Conservation (phyloP, 2,329 filamentous ascomycete genomes). For the Cryphonectria naterciae region DNA sequence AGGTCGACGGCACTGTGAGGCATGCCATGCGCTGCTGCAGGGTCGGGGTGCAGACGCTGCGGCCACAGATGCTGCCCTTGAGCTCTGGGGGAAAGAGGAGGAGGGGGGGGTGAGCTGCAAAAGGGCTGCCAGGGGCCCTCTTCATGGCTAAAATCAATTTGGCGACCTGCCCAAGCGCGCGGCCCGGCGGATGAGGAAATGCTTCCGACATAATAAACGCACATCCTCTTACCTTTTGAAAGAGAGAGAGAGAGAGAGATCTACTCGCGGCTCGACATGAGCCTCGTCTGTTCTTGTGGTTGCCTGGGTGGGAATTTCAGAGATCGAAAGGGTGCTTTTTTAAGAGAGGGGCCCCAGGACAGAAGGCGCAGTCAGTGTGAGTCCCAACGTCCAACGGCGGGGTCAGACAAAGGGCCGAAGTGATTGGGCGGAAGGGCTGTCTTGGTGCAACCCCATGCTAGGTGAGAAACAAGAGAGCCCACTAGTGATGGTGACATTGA, state of each 20-base stretch:
- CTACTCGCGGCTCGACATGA: not conserved
- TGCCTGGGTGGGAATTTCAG: conserved; percentile 1
- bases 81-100: not conserved
- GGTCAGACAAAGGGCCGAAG: conserved; percentile 28
- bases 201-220: conserved; percentile 8
- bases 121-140: conserved; percentile 8
- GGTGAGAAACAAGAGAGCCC: conserved; percentile 22
- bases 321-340: conserved; percentile 9
- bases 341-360: conserved; percentile 1
- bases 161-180: conserved; percentile 16
- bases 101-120: conserved; percentile 13
- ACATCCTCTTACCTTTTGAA: conserved; percentile 17
- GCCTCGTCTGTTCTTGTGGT: conserved; percentile 2
- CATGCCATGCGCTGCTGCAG: conserved; percentile 32
- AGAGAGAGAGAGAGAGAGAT: not conserved
- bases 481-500: conserved; percentile 21
- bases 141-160: conserved; percentile 4
- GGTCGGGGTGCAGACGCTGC: conserved; percentile 28
- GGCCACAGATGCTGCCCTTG: conserved; percentile 22
- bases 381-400: conserved; percentile 27
- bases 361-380: conserved; percentile 24
- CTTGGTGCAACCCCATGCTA: conserved; percentile 28
- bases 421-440: conserved; percentile 30
- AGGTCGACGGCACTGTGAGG: conserved; percentile 30
- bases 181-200: conserved; percentile 11